Evolutionary conservation across 1,139 yeast genomes (phyloP).

Genomic region (Hanseniaspora uvarum): DNA sequence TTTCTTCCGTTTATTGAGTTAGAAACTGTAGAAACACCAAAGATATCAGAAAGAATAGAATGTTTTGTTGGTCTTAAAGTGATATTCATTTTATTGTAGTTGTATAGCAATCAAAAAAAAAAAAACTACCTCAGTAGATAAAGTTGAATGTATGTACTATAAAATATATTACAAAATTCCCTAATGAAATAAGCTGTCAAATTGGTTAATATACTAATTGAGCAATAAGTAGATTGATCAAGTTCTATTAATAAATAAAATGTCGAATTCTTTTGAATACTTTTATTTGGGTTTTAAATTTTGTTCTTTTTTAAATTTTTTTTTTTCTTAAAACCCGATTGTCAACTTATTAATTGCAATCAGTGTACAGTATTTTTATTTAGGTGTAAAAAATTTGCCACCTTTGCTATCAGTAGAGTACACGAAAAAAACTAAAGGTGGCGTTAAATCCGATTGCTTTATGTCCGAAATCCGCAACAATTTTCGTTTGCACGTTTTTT

Average conservation of each 20-base stretch:
- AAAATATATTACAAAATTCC: not conserved
- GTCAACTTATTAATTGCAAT: too few relatives aligned
- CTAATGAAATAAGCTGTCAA: not conserved
- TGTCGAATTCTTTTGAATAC: not conserved
- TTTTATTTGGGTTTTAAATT: not conserved
- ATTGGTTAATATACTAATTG: not conserved
- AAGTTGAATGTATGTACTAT: not conserved
- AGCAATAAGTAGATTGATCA: not conserved
- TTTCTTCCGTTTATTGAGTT: not conserved
- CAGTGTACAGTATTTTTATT: too few relatives aligned
- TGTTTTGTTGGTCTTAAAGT: slow-evolving; percentile 1
- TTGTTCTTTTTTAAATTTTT: too few relatives aligned
- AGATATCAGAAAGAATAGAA: slow-evolving; percentile 26
- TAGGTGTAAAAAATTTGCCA: not conserved
- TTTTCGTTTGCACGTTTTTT: too few relatives aligned
- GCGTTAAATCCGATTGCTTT: not conserved
- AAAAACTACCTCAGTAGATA: not conserved
- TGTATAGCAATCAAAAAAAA: not conserved
- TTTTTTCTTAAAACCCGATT: too few relatives aligned
- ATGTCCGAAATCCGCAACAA: not conserved
- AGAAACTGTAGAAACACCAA: slow-evolving; percentile 17
- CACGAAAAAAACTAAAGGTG: not conserved
- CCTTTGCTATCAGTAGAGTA: not conserved
- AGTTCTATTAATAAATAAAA: not conserved
- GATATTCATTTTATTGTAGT: not conserved